Conservation (phyloP, 768 basidiomycete genomes). For the Tylopilus sp. region DNA sequence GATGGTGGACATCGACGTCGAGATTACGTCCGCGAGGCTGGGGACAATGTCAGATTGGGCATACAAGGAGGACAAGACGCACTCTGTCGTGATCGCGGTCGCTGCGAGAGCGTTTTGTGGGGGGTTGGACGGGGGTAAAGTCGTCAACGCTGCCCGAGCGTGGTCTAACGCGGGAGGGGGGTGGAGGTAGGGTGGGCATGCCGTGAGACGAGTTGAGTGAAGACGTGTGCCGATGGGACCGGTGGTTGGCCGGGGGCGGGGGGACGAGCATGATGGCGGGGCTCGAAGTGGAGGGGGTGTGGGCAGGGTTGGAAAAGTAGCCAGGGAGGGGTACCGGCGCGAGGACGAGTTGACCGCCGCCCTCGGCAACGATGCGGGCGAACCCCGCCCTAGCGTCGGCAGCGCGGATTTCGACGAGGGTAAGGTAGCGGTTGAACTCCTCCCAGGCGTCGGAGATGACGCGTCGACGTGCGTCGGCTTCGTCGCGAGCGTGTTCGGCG, state of each 20-base stretch:
- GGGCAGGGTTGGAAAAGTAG: slow-evolving; percentile 1
- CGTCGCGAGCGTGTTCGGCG: slow-evolving; percentile 54
- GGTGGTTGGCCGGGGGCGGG: slow-evolving; percentile 15
- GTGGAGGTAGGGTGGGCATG: slow-evolving; percentile 37
- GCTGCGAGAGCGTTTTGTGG: slow-evolving; percentile 44
- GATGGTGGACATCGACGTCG: slow-evolving; percentile 28
- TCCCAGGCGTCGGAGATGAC: slow-evolving; percentile 47
- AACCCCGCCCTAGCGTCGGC: slow-evolving; percentile 51
- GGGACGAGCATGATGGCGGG: slow-evolving; percentile 30
- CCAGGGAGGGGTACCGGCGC: slow-evolving; percentile 31
- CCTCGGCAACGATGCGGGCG: slow-evolving; percentile 41
- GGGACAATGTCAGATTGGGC: slow-evolving; percentile 6
- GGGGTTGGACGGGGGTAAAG: slow-evolving; percentile 39
- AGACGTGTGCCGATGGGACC: slow-evolving; percentile 20
- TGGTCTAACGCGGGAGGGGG: slow-evolving; percentile 36
- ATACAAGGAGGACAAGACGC: not conserved
- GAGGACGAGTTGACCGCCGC: slow-evolving; percentile 43
- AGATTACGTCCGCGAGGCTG: slow-evolving; percentile 18
- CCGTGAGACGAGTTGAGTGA: slow-evolving; percentile 28
- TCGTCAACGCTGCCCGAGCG: slow-evolving; percentile 44
- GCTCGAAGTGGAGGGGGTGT: slow-evolving; percentile 19
- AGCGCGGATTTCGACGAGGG: slow-evolving; percentile 40
- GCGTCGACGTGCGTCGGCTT: slow-evolving; percentile 46
- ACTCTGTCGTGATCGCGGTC: slow-evolving; percentile 36
- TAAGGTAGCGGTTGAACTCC: slow-evolving; percentile 48